A percentile compares a stretch with the other conserved stretches of the same genome.
These are phyloP conservation scores for Eucalyptus caleyi DNA, from an alignment of 345 rosid species.

Conservation along the genomic window DNA sequence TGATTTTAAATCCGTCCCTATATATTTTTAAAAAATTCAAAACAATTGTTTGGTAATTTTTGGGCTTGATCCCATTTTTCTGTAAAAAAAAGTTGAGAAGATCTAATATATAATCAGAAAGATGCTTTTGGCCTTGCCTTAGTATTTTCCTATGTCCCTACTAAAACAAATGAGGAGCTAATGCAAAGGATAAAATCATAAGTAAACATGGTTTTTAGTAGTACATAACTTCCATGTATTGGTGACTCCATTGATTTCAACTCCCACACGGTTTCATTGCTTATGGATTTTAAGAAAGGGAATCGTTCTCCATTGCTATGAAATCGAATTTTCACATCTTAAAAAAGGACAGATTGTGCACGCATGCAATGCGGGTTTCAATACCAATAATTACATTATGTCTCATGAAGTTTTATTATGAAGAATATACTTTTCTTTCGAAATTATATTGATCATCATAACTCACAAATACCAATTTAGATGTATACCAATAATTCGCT, in stretches of 20 bases:
- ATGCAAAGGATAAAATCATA: not conserved
- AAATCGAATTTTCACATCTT: not conserved
- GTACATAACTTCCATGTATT: not conserved
- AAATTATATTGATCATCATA: not conserved
- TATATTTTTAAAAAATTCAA: not conserved
- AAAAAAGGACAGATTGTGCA: not conserved
- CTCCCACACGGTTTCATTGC: no score
- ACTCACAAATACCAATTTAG: not conserved
- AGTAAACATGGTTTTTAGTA: not conserved
- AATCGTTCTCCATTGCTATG: not conserved
- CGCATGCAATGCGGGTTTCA: rapidly evolving
- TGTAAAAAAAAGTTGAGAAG: not conserved
- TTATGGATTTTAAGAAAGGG: not conserved
- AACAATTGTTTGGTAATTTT: not conserved
- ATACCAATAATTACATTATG: not conserved
- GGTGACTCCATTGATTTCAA: not conserved
- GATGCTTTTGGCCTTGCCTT: not conserved
- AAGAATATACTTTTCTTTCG: not conserved
- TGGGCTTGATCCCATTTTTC: not conserved
- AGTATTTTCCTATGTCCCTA: not conserved
- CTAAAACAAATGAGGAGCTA: not conserved
- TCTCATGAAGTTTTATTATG: not conserved
- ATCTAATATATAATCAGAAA: not conserved
- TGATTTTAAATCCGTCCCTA: not conserved
- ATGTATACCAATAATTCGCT: not conserved